A percentile compares a stretch with the other conserved stretches of the same genome.
phyloP scores from a whole-genome alignment of 345 rosid species.

The Rhodamnia argentea region DNA sequence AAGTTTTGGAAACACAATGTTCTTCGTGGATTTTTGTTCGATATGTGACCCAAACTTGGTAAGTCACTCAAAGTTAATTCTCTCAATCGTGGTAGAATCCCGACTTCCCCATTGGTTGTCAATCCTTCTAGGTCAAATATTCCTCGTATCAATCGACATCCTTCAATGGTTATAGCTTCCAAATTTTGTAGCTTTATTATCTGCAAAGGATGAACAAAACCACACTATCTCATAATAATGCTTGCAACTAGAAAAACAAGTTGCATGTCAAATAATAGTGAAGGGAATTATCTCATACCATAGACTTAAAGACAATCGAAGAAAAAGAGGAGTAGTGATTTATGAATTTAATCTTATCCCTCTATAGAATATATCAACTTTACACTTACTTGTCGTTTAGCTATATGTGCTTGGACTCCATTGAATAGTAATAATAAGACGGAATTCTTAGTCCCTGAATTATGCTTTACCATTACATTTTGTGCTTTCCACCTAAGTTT shows the following conservation, averaged over 20 bases:
- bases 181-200: background rate
- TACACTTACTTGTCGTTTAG: background rate
- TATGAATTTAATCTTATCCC: background rate
- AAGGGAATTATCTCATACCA: fast-evolving
- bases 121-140: background rate
- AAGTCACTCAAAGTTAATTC: background rate
- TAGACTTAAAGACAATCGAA: background rate
- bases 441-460: background rate
- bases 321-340: fast-evolving
- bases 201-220: background rate
- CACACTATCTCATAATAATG: background rate
- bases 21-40: background rate
- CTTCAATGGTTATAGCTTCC: background rate
- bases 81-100: background rate
- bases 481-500: background rate
- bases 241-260: fast-evolving
- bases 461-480: background rate
- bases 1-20: background rate
- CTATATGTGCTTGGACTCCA: background rate
- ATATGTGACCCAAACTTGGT: background rate
- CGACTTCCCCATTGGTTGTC: background rate
- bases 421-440: background rate
- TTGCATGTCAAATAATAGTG: background rate
- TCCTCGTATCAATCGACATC: background rate
- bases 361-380: background rate